These are phyloP conservation scores for Arthrobotrys megalospora DNA, from an alignment of 2,329 filamentous ascomycete species.

Conservation along the genomic window DNA sequence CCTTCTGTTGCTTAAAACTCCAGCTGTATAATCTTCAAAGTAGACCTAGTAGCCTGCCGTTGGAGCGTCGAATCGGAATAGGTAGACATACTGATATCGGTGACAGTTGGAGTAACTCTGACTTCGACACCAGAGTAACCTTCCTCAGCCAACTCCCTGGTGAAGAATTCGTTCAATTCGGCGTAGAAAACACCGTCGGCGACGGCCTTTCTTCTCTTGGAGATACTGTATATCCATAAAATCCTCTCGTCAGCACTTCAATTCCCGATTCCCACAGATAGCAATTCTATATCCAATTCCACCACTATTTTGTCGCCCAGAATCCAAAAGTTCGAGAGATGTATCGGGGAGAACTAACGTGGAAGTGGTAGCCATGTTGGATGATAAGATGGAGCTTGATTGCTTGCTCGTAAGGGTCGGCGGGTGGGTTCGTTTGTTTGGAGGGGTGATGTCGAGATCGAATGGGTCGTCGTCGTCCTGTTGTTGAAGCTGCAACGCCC, in stretches of 20 bases:
- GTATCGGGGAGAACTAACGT: conserved; percentile 46
- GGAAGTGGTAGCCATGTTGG: conserved; percentile 57
- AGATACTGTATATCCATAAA: conserved; percentile 62
- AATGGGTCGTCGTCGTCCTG: conserved; percentile 50
- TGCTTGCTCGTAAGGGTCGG: conserved; percentile 38
- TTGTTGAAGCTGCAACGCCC: conserved; percentile 48
- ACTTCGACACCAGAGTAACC: conserved; percentile 99
- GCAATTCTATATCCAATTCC: conserved; percentile 15
- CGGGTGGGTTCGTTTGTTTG: conserved; percentile 7
- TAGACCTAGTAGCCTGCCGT: background rate
- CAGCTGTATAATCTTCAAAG: conserved; percentile 2
- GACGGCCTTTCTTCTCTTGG: conserved; percentile 77
- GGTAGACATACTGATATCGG: conserved; percentile 84
- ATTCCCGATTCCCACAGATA: conserved; percentile 1
- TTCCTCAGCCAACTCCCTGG: conserved; percentile 99
- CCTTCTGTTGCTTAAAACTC: conserved; percentile 30
- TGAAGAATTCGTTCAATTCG: conserved; percentile 99
- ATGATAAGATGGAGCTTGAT: conserved; percentile 32
- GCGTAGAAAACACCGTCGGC: conserved; percentile 99
- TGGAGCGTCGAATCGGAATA: conserved; percentile 6
- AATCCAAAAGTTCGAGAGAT: conserved; percentile 11
- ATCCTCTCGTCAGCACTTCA: conserved; percentile 50
- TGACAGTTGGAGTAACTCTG: conserved; percentile 99
- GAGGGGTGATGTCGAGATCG: conserved; percentile 32
- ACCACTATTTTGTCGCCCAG: background rate